These are phyloP conservation scores for Rhizoclosmatium globosum DNA, from an alignment of 192 early-diverging fungal genomes.

Conservation along the genomic window DNA sequence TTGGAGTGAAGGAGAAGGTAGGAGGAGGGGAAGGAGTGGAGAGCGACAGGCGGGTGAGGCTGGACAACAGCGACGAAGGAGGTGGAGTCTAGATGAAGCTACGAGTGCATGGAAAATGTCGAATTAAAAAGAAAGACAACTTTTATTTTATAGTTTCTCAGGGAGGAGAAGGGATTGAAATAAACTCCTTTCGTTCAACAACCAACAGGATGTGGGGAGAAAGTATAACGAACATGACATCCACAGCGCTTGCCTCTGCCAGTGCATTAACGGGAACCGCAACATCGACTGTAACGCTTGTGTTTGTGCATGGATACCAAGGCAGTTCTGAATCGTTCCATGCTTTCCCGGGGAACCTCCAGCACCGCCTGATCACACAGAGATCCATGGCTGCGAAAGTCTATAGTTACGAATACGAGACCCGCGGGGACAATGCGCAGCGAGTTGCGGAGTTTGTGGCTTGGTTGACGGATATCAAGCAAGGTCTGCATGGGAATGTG, in stretches of 20 bases:
- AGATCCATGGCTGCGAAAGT: slow-evolving; percentile 30
- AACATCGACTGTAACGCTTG: slow-evolving; percentile 34
- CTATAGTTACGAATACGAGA: slow-evolving; percentile 49
- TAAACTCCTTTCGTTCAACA: neutral
- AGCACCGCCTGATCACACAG: slow-evolving; percentile 24
- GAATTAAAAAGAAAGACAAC: neutral
- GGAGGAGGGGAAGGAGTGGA: too few species aligned
- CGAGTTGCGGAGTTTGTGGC: slow-evolving; percentile 36
- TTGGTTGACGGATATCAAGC: slow-evolving; percentile 47
- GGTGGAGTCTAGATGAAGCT: slow-evolving; percentile 13
- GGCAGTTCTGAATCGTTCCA: slow-evolving; percentile 55
- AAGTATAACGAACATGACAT: neutral
- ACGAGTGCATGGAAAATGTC: neutral
- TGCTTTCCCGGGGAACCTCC: slow-evolving; percentile 46
- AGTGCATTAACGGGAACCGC: neutral
- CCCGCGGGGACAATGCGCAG: slow-evolving; percentile 47
- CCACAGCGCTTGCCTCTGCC: neutral
- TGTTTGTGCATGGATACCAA: slow-evolving; percentile 63
- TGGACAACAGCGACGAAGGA: neutral
- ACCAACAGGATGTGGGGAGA: neutral
- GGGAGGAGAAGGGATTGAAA: neutral
- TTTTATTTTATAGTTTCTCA: neutral
- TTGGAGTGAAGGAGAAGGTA: neutral
- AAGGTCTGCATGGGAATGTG: slow-evolving; percentile 42
- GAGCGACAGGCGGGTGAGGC: neutral